Evolutionary conservation across 768 basidiomycete species (phyloP), one percentile per base, ranked within the genome.

Genomic region (Lenzites betulinus): DNA sequence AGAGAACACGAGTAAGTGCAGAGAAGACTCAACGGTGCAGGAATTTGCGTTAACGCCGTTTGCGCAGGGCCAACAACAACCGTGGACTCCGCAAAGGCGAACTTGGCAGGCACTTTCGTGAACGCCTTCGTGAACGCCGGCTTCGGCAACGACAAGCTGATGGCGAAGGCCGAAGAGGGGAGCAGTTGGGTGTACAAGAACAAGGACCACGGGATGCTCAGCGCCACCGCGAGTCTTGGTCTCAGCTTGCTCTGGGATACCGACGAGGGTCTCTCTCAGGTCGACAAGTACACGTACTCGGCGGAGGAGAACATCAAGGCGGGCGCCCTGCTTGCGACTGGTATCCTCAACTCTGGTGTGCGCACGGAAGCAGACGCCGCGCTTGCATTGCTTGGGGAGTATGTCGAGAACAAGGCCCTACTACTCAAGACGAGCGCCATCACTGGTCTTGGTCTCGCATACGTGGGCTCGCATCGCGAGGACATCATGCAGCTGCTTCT

Each of bases 141-240:
- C 0, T 99, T 95, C 70, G 95, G 94, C 23, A 99, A 99, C 72
- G 97, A 99, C 74, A 98, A 97, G 73, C 83, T 99, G 54, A 96
- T 99, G 93, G 94, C 95, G 6, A 90, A 89, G 70, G 96, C 95
- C 1, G 92, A 94, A 60, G 95, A 97, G 69, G 96, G 97, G 15
- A 92, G 86, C 74, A 95, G 93, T 68, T 99, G 95, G 95, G 93
- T 99, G 59, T 99, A 98, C 81, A 98, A 98, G 83, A 98, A 98
- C 80, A 98, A 98, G 77, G 96, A 98, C 54, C 93, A 97, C 64
- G 97, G 95, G 54, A 98, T 98, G 94, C 88, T 96, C 83, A 93
- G 91, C 60, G 97, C 97, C 23, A 88, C 95, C 26, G 97, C 97
- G 4, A 95, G 93, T 56, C 81, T 99, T 54, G 97, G 97, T 20